Evolutionary conservation across 2,329 filamentous ascomycete species (phyloP).

Genomic region (Sclerotinia spermophila): DNA sequence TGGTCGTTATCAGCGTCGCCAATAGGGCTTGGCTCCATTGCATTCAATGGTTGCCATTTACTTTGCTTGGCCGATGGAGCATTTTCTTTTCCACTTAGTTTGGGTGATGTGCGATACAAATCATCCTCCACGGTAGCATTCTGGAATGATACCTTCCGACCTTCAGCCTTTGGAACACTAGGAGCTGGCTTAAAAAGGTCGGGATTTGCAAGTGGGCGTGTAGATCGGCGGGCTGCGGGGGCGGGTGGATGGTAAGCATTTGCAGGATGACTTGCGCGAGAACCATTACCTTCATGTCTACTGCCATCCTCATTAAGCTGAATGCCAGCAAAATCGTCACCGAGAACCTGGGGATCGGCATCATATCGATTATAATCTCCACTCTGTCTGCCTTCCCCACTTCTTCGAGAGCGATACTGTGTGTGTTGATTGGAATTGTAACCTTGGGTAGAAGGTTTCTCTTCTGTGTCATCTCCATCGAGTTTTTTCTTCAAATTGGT

Average conservation of each 20-base stretch:
- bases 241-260: slow-evolving; percentile 31
- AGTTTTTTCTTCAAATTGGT: slow-evolving; percentile 87
- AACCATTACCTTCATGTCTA: slow-evolving; percentile 41
- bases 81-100: slow-evolving; percentile 50
- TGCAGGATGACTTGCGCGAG: neutral
- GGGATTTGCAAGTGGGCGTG: slow-evolving; percentile 68
- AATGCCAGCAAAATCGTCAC: slow-evolving; percentile 80
- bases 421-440: slow-evolving; percentile 38
- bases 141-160: slow-evolving; percentile 52
- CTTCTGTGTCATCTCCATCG: slow-evolving; percentile 76
- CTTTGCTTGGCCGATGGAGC: slow-evolving; percentile 62
- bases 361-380: slow-evolving; percentile 91
- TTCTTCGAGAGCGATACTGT: slow-evolving; percentile 43
- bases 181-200: slow-evolving; percentile 73
- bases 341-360: slow-evolving; percentile 84
- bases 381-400: slow-evolving; percentile 67
- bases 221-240: slow-evolving; percentile 55
- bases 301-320: slow-evolving; percentile 62
- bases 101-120: slow-evolving; percentile 66
- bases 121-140: slow-evolving; percentile 64
- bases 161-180: slow-evolving; percentile 41
- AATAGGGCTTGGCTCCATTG: slow-evolving; percentile 79
- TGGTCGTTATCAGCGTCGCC: slow-evolving; percentile 69
- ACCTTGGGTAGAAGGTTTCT: slow-evolving; percentile 24
- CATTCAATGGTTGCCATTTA: slow-evolving; percentile 95